Evolutionary conservation across 768 basidiomycete genomes (phyloP).

Genomic region (Tricholoma hemisulphureum): DNA sequence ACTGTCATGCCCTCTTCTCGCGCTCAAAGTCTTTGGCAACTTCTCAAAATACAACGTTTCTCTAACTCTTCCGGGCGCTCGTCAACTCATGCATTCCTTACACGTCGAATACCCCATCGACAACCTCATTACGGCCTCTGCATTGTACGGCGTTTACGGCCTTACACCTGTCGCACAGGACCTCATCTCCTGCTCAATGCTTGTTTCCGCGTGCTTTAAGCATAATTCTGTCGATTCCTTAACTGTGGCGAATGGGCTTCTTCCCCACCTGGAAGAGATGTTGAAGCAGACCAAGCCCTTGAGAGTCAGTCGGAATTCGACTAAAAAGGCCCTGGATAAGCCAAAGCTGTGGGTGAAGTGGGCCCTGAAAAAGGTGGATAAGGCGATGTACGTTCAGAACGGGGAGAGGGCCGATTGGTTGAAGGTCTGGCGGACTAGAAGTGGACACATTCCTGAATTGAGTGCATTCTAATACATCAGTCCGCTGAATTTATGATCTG

Average conservation of each 20-base stretch:
- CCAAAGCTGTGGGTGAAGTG: slow-evolving; percentile 27
- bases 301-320: slow-evolving; percentile 2
- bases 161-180: slow-evolving; percentile 56
- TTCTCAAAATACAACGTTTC: slow-evolving; percentile 59
- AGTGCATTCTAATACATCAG: background rate
- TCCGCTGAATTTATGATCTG: no score
- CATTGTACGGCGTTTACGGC: slow-evolving; percentile 53
- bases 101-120: slow-evolving; percentile 46
- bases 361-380: slow-evolving; percentile 30
- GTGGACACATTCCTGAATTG: slow-evolving; percentile 8
- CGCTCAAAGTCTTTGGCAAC: slow-evolving; percentile 60
- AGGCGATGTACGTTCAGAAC: slow-evolving; percentile 16
- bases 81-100: slow-evolving; percentile 56
- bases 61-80: slow-evolving; percentile 51
- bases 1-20: slow-evolving; percentile 52
- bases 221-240: slow-evolving; percentile 39
- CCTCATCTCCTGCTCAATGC: slow-evolving; percentile 53
- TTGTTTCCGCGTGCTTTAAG: slow-evolving; percentile 55
- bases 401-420: slow-evolving; percentile 33
- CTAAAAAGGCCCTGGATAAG: slow-evolving; percentile 15
- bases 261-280: slow-evolving; percentile 39
- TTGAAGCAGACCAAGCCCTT: slow-evolving; percentile 13
- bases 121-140: slow-evolving; percentile 47
- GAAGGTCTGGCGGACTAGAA: slow-evolving; percentile 24
- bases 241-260: slow-evolving; percentile 40